Percentiles rank a stretch among this genome's conserved stretches.
These are phyloP conservation scores for Theileria sp. DNA, from an alignment of 169 alveolate genomes.

Conservation along the genomic window DNA sequence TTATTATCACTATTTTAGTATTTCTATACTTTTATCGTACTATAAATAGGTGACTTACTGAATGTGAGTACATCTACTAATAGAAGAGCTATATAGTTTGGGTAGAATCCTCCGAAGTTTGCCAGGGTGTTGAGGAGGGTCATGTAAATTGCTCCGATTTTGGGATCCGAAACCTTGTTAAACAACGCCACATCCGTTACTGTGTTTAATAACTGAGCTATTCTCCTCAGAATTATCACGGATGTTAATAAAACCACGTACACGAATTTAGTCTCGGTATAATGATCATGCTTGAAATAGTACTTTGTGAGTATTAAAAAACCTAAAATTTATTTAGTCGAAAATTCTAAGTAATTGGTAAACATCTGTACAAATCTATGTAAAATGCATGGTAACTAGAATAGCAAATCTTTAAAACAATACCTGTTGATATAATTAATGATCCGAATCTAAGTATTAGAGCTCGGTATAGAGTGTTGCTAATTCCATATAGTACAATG, in stretches of 20 bases:
- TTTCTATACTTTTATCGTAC: neutral
- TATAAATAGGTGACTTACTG: neutral
- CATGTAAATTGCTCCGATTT: conserved; percentile 83
- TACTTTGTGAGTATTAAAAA: conserved; percentile 26
- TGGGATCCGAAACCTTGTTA: conserved; percentile 78
- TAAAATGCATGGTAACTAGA: no score
- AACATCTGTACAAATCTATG: neutral
- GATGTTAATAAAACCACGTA: conserved; percentile 7
- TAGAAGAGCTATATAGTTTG: conserved; percentile 25
- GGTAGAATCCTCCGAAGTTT: conserved; percentile 70
- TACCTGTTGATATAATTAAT: neutral
- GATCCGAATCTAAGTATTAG: neutral
- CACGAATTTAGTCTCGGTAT: neutral
- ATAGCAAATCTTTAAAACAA: no score
- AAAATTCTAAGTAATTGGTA: neutral
- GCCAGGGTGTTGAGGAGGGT: conserved; percentile 80
- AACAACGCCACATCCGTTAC: conserved; percentile 71
- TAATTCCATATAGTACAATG: neutral
- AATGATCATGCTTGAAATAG: conserved; percentile 18
- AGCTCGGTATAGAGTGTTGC: neutral
- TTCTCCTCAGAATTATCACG: conserved; percentile 16
- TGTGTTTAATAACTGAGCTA: conserved; percentile 10
- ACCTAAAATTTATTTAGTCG: conserved; percentile 13
- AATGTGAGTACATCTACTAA: conserved; percentile 25
- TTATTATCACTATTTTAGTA: neutral